Percentiles rank a stretch among this genome's conserved stretches.
Evolutionary conservation across 176 grass and related monocot genomes (phyloP).

Genomic region (Chloris gayana): DNA sequence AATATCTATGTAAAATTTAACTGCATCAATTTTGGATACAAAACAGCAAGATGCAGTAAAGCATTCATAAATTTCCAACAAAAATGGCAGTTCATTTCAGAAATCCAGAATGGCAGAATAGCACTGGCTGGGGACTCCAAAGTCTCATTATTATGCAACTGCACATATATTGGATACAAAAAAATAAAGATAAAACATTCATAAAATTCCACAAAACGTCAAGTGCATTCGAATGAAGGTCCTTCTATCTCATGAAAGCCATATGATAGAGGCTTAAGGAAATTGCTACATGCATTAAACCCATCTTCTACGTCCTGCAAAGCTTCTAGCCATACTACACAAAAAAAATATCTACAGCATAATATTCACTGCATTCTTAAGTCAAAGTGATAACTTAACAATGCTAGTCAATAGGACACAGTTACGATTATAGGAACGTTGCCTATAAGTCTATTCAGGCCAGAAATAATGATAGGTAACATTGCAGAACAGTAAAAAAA

Average conservation of each 20-base stretch:
- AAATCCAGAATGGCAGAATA: background rate
- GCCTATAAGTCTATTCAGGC: background rate
- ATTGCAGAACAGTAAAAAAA: background rate
- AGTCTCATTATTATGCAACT: too few relatives aligned
- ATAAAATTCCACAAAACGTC: too few relatives aligned
- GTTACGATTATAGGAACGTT: background rate
- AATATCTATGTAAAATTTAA: too few relatives aligned
- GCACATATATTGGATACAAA: too few relatives aligned
- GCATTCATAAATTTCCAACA: too few relatives aligned
- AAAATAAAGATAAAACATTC: too few relatives aligned
- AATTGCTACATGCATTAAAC: background rate
- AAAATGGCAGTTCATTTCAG: too few relatives aligned
- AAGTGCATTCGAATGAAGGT: background rate
- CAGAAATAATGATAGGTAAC: background rate
- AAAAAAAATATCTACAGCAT: background rate
- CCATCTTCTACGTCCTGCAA: background rate
- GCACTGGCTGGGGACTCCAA: too few relatives aligned
- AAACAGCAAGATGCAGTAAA: too few relatives aligned
- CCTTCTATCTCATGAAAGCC: background rate
- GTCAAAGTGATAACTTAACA: background rate
- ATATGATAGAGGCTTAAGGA: background rate
- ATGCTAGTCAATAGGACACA: background rate
- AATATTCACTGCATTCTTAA: background rate
- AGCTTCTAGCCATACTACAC: background rate
- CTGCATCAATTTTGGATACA: too few relatives aligned